Evolutionary conservation across 2,329 filamentous ascomycete species (phyloP).

Genomic region (Penicillium polonicum): DNA sequence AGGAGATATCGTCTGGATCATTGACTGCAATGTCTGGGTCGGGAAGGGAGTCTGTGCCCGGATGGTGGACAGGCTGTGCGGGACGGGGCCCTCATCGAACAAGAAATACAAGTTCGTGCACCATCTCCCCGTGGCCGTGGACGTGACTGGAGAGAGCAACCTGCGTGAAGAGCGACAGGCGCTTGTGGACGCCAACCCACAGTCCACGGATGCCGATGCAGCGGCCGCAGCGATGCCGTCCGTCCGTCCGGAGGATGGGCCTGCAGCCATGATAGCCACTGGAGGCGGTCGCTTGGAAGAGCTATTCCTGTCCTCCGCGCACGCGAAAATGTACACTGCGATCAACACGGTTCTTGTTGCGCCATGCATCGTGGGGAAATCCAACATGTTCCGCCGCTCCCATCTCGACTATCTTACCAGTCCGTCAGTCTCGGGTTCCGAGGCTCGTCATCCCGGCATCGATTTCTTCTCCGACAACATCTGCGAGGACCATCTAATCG

Average conservation of each 20-base stretch:
- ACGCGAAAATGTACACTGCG: conserved; percentile 96
- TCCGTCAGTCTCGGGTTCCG: conserved; percentile 49
- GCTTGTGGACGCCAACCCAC: conserved; percentile 23
- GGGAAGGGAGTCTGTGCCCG: conserved; percentile 73
- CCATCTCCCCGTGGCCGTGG: conserved; percentile 86
- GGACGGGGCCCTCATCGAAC: conserved; percentile 53
- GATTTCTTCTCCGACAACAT: conserved; percentile 95
- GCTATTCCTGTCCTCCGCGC: conserved; percentile 87
- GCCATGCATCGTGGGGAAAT: conserved; percentile 93
- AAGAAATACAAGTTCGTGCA: conserved; percentile 84
- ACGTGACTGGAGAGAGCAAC: conserved; percentile 50
- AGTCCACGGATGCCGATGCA: conserved; percentile 10
- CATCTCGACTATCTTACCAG: conserved; percentile 74
- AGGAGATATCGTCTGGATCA: conserved; percentile 86
- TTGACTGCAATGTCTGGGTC: conserved; percentile 97
- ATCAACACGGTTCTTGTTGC: conserved; percentile 92
- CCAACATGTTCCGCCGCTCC: conserved; percentile 94
- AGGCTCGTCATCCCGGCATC: conserved; percentile 62
- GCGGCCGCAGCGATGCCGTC: conserved; percentile 8
- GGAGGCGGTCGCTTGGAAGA: conserved; percentile 87
- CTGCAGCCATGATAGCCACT: conserved; percentile 31
- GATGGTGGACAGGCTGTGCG: conserved; percentile 85
- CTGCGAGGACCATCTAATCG: conserved; percentile 95
- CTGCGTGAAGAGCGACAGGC: conserved; percentile 28
- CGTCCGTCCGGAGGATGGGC: conserved; percentile 21